Evolutionary conservation across 495 filamentous ascomycete genomes (phyloP).

Genomic region (Hyphodiscus hymeniophilus): DNA sequence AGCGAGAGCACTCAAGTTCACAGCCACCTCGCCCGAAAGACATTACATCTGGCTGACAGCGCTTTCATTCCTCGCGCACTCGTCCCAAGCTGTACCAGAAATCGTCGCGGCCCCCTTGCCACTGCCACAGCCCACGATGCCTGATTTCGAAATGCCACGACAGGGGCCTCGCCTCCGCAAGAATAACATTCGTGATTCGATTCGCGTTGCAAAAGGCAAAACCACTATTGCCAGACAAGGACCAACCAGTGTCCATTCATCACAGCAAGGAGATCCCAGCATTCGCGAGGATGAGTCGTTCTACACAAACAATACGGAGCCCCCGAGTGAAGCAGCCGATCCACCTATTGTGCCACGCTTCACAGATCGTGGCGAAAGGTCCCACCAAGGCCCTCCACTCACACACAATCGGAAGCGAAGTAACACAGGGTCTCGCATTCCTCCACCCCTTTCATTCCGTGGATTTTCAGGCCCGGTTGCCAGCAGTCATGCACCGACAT

Average conservation of each 20-base stretch:
- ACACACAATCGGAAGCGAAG: constrained; percentile 74
- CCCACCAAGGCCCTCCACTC: constrained; percentile 23
- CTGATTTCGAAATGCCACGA: constrained; percentile 40
- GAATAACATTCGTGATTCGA: constrained; percentile 80
- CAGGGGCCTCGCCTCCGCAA: constrained; percentile 29
- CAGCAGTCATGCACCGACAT: constrained; percentile 39
- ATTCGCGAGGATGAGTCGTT: constrained; percentile 25
- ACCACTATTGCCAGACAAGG: constrained; percentile 14
- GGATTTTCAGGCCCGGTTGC: constrained; percentile 61
- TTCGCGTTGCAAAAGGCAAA: constrained; percentile 72
- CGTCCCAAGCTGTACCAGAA: constrained; percentile 62
- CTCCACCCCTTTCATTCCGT: constrained; percentile 58
- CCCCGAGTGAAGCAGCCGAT: constrained; percentile 44
- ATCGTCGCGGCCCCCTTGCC: constrained; percentile 52
- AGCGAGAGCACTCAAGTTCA: constrained; percentile 91
- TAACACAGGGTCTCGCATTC: constrained; percentile 64
- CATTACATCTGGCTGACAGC: constrained; percentile 95
- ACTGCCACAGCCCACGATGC: constrained; percentile 36
- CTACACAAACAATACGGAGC: constrained; percentile 22
- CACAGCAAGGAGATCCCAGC: constrained; percentile 11
- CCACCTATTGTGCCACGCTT: constrained; percentile 77
- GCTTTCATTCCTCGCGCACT: constrained; percentile 87
- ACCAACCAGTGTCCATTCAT: constrained; percentile 20
- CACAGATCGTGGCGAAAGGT: constrained; percentile 35
- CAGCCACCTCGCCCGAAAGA: constrained; percentile 69